Conservation (phyloP, 306 rosid genomes). For the Nissolia schottii region DNA sequence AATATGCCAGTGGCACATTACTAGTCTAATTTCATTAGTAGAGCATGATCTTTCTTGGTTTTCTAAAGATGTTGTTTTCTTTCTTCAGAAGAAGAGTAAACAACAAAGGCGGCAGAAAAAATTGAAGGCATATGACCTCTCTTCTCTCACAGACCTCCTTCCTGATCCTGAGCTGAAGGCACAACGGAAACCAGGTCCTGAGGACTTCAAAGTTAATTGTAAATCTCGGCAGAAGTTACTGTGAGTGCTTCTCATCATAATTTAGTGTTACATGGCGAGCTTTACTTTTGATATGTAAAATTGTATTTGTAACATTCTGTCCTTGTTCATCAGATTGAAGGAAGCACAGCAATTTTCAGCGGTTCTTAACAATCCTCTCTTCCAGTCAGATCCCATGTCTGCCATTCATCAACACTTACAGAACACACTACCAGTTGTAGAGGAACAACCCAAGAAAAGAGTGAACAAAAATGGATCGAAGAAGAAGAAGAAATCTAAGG, state of each 20-base stretch:
- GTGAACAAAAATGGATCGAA: slow-evolving; percentile 57
- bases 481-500: slow-evolving; percentile 61
- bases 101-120: slow-evolving; percentile 56
- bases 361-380: slow-evolving; percentile 51
- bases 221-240: slow-evolving; percentile 59
- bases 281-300: neutral
- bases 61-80: slow-evolving; percentile 14
- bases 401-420: slow-evolving; percentile 55
- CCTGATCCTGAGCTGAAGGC: slow-evolving; percentile 61
- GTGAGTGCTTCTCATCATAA: slow-evolving; percentile 38
- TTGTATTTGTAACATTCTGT: slow-evolving; percentile 10
- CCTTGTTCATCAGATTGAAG: slow-evolving; percentile 51
- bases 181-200: slow-evolving; percentile 14
- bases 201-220: slow-evolving; percentile 46
- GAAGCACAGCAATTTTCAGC: slow-evolving; percentile 51
- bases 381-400: slow-evolving; percentile 56
- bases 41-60: neutral
- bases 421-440: slow-evolving; percentile 55
- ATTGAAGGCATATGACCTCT: slow-evolving; percentile 69
- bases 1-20: neutral
- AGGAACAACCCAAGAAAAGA: slow-evolving; percentile 54
- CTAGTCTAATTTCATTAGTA: neutral
- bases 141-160: slow-evolving; percentile 59
- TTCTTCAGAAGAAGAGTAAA: slow-evolving; percentile 36
- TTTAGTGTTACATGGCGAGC: slow-evolving; percentile 10